These are phyloP conservation scores for Penicillium oxalicum DNA, from an alignment of 2,329 filamentous ascomycete genomes.

Conservation along the genomic window DNA sequence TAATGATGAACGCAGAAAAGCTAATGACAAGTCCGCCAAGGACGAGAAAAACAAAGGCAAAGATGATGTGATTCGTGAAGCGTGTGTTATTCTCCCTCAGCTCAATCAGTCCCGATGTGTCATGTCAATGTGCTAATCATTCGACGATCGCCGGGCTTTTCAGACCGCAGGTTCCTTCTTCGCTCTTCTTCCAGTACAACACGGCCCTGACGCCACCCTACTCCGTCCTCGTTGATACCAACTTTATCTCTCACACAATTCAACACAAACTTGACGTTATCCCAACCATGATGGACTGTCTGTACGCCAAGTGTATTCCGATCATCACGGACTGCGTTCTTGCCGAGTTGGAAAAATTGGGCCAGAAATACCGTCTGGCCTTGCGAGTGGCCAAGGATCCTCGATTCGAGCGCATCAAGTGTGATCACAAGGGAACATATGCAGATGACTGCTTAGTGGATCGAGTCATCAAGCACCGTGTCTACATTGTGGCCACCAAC, in stretches of 20 bases:
- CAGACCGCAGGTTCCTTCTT: slow-evolving; percentile 70
- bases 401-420: slow-evolving; percentile 76
- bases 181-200: slow-evolving; percentile 86
- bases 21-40: slow-evolving; percentile 16
- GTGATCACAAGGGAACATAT: slow-evolving; percentile 84
- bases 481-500: slow-evolving; percentile 70
- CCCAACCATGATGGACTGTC: slow-evolving; percentile 84
- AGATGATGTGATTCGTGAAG: slow-evolving; percentile 22
- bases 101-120: not conserved
- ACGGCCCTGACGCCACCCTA: slow-evolving; percentile 80
- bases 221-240: slow-evolving; percentile 74
- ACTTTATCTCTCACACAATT: slow-evolving; percentile 86
- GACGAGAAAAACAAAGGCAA: slow-evolving; percentile 11
- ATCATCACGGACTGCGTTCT: slow-evolving; percentile 80
- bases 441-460: slow-evolving; percentile 82
- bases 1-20: slow-evolving; percentile 9
- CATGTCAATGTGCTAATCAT: not conserved
- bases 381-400: slow-evolving; percentile 82
- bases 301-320: slow-evolving; percentile 85
- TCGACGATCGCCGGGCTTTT: not conserved
- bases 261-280: slow-evolving; percentile 84
- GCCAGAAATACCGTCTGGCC: slow-evolving; percentile 80
- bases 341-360: slow-evolving; percentile 83
- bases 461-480: slow-evolving; percentile 63
- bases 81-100: slow-evolving; percentile 4